Base-by-base conservation (phyloP, 106 monocot species). In the Iris macrosiphon region DNA sequence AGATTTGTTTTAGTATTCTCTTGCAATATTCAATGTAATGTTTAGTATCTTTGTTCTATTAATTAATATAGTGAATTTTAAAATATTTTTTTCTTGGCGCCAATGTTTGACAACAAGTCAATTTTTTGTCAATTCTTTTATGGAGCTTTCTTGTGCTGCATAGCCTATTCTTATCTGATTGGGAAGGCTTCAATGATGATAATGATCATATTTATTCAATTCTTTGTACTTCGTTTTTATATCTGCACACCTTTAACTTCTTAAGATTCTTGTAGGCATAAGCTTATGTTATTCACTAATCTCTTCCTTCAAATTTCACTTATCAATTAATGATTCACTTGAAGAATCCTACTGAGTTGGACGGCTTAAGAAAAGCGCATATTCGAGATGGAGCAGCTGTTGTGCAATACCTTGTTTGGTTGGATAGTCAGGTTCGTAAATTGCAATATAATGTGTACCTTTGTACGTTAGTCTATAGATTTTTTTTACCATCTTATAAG, bases 331-430 rank as follows among this genome's bases (percentile, higher is more conserved):
- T 55, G 17, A 0, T 7, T 38, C n/a, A n/a, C 66, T 21, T 65
- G 31, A 33, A 92, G 92, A 92, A 92, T 52, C 62, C 73, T 42
- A 48, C 31, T 52, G 92, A 92, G 55, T 55, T 92, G 75, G 68
- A 83, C 67, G 92, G 92, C 50, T 66, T 92, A 43, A 87, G 74
- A 63, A 92, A 83, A 27, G 78, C 82, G 33, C 87, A 92, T 71
- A 53, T 82, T 33, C 79, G 92, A 56, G 92, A 92, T 83, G 92
- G 92, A 68, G 87, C 83, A 52, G 92, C 92, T 71, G 92, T 92
- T 71, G 92, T 92, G 1, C 92, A 92, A 33, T 92, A 52, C 15
- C 73, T 92, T 64, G 73, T 71, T 64, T 92, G 92, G 92, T 40
- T 92, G 58, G 92, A 92, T 64, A 60, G 61, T 51, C 28, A 68